A percentile compares a stretch with the other conserved stretches of the same genome.
Conservation (phyloP, 257 asterid species). For the Nicotiana benthamiana region DNA sequence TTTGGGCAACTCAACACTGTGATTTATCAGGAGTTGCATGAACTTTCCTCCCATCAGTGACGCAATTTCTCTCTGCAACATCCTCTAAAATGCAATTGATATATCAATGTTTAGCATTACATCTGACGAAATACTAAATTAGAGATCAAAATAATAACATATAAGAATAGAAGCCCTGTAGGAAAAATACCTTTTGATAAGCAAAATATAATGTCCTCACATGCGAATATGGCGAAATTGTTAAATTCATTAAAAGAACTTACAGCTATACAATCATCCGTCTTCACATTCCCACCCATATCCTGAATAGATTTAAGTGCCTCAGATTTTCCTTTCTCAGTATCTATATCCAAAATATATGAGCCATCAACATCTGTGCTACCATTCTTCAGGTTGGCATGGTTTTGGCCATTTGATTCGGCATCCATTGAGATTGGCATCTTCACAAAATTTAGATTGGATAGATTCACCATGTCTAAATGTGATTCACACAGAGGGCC, state of each 20-base stretch:
- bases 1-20: conserved; percentile 65
- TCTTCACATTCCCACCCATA: conserved; percentile 31
- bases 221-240: not conserved
- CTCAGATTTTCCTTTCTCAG: conserved; percentile 66
- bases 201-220: not conserved
- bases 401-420: conserved; percentile 32
- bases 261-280: conserved; percentile 60
- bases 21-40: conserved; percentile 72
- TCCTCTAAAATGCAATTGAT: conserved; percentile 38
- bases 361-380: conserved; percentile 32
- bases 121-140: not conserved
- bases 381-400: conserved; percentile 36
- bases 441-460: conserved; percentile 35
- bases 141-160: not conserved
- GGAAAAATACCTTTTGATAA: not conserved
- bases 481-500: conserved; percentile 12
- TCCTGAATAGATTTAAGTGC: conserved; percentile 33
- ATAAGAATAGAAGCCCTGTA: not conserved
- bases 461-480: not conserved
- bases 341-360: conserved; percentile 35
- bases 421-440: conserved; percentile 31
- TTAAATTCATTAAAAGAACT: conserved; percentile 18
- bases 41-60: conserved; percentile 62
- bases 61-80: conserved; percentile 62
- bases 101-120: conserved; percentile 7